A percentile compares a stretch with the other conserved stretches of the same genome.
These are phyloP conservation scores for Pascua guehoae DNA, from an alignment of 1,284 basidiomycete genomes.

Conservation along the genomic window DNA sequence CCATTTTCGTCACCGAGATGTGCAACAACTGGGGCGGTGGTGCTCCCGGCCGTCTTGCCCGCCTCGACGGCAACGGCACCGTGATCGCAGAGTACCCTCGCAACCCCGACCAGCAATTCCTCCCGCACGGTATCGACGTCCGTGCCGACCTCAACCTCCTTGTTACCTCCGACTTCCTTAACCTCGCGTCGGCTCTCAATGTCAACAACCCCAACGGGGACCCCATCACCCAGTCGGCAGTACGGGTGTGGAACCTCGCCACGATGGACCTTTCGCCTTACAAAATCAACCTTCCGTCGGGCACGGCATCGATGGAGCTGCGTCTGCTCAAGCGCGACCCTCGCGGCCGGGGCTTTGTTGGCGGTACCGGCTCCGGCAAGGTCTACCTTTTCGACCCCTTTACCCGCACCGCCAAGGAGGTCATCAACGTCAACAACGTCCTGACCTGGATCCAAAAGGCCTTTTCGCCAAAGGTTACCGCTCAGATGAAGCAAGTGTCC, in stretches of 20 bases:
- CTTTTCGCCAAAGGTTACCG: background rate
- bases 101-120: slow-evolving; percentile 7
- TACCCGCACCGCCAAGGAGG: slow-evolving; percentile 1
- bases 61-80: slow-evolving; percentile 10
- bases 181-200: slow-evolving; percentile 3
- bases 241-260: slow-evolving; percentile 15
- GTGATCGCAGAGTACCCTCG: slow-evolving; percentile 11
- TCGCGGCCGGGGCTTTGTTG: slow-evolving; percentile 11
- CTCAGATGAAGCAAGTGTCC: slow-evolving; percentile 15
- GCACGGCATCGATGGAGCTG: slow-evolving; percentile 14
- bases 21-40: slow-evolving; percentile 6
- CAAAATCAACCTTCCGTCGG: slow-evolving; percentile 8
- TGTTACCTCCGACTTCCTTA: slow-evolving; percentile 14
- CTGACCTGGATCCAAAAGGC: slow-evolving; percentile 1
- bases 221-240: slow-evolving; percentile 3
- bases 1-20: slow-evolving; percentile 17
- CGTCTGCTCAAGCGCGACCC: slow-evolving; percentile 9
- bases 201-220: slow-evolving; percentile 6
- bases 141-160: slow-evolving; percentile 17
- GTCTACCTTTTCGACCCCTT: slow-evolving; percentile 13
- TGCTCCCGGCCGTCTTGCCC: slow-evolving; percentile 8
- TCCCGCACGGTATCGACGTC: slow-evolving; percentile 16
- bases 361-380: slow-evolving; percentile 15
- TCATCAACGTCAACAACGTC: slow-evolving; percentile 13
- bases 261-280: slow-evolving; percentile 5